phyloP scores from a whole-genome alignment of 768 basidiomycete species.

The Calocera viscosa region DNA sequence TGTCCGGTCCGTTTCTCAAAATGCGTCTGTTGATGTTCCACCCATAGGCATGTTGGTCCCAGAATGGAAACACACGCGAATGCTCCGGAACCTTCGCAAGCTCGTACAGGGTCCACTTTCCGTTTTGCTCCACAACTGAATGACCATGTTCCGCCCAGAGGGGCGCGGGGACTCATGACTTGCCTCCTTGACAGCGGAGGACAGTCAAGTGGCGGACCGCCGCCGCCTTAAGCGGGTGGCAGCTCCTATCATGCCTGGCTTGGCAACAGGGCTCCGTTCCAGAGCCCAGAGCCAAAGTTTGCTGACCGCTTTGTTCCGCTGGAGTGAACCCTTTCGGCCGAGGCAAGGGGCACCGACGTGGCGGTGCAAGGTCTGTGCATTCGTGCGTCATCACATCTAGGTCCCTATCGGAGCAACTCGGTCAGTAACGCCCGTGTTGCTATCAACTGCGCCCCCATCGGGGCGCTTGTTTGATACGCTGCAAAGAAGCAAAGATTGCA shows the following conservation, averaged over 20 bases:
- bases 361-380: neutral
- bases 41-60: neutral
- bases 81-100: neutral
- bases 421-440: no score
- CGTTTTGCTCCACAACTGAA: neutral
- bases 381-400: neutral
- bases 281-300: no score
- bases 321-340: neutral
- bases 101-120: neutral
- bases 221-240: neutral
- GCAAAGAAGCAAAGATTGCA: no score
- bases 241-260: neutral
- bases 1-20: neutral
- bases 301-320: no score
- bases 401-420: neutral
- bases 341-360: neutral
- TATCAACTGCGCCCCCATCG: no score
- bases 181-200: neutral
- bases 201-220: neutral
- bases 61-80: slow-evolving; percentile 4
- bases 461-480: no score
- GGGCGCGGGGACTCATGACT: neutral
- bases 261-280: neutral
- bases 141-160: neutral
- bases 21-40: neutral